phyloP scores from a whole-genome alignment of 805 yeast genomes.

The Wickerhamiella vanderwaltii region DNA sequence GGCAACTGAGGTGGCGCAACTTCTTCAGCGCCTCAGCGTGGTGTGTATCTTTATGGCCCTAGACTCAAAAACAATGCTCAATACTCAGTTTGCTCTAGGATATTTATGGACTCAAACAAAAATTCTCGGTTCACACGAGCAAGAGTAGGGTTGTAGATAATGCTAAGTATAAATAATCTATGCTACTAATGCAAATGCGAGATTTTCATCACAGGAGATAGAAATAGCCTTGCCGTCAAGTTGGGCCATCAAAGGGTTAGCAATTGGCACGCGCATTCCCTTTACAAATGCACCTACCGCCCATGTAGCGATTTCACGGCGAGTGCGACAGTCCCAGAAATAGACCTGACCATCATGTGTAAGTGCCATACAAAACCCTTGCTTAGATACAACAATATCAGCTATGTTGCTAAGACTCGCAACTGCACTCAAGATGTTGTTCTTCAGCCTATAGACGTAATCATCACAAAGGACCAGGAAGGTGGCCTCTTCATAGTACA shows the following conservation, averaged over 20 bases:
- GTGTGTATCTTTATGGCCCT: no score
- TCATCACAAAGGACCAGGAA: slow-evolving; percentile 2
- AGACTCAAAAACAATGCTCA: no score
- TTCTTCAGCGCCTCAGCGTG: no score
- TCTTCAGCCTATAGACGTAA: not conserved
- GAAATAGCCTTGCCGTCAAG: slow-evolving; percentile 4
- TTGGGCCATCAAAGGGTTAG: slow-evolving; percentile 6
- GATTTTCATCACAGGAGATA: slow-evolving; percentile 3
- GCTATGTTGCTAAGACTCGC: slow-evolving; percentile 6
- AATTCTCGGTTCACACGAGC: no score
- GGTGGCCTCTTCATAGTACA: slow-evolving; percentile 6
- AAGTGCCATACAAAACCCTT: slow-evolving; percentile 10
- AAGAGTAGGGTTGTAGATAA: no score
- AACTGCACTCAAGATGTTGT: not conserved
- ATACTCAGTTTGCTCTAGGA: no score
- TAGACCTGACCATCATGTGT: not conserved
- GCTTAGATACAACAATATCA: slow-evolving; percentile 7
- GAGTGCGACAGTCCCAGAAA: slow-evolving; percentile 9
- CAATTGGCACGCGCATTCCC: slow-evolving; percentile 9
- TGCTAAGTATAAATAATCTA: not conserved
- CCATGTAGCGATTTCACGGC: slow-evolving; percentile 9
- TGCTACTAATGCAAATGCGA: slow-evolving; percentile 11
- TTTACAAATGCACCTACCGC: slow-evolving; percentile 5
- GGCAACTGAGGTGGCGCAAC: no score
- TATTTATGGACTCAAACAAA: no score